Conservation (phyloP, 805 yeast genomes). For the Suhomyces xylopsoci region DNA sequence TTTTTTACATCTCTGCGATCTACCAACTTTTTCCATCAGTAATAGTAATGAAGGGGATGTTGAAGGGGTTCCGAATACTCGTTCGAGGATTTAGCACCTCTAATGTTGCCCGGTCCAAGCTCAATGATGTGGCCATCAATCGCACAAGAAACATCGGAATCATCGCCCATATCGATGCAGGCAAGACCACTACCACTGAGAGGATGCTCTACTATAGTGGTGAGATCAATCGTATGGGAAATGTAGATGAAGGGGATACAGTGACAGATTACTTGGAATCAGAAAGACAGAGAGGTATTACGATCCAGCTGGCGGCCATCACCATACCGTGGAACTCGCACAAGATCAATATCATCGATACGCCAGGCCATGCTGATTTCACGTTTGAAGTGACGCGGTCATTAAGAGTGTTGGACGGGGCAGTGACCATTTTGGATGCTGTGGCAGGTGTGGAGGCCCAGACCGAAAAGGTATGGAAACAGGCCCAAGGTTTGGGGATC, state of each 20-base stretch:
- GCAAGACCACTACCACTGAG: slow-evolving; percentile 97
- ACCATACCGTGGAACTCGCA: slow-evolving; percentile 80
- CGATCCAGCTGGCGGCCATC: slow-evolving; percentile 95
- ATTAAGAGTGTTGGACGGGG: slow-evolving; percentile 88
- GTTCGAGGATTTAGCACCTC: neutral
- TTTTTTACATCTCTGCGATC: neutral
- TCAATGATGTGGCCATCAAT: slow-evolving; percentile 27
- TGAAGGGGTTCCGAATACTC: neutral
- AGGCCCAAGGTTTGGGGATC: slow-evolving; percentile 62
- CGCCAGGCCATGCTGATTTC: slow-evolving; percentile 98
- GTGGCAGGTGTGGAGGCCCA: slow-evolving; percentile 99
- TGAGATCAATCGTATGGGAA: slow-evolving; percentile 72
- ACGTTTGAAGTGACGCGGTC: slow-evolving; percentile 92
- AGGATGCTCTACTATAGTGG: slow-evolving; percentile 92
- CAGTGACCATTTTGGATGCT: slow-evolving; percentile 87
- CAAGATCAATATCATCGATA: slow-evolving; percentile 84
- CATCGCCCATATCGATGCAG: slow-evolving; percentile 99
- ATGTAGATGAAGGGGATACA: slow-evolving; percentile 96
- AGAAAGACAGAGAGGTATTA: slow-evolving; percentile 89
- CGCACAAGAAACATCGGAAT: slow-evolving; percentile 85
- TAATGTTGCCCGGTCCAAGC: slow-evolving; percentile 6
- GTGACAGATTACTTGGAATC: slow-evolving; percentile 90
- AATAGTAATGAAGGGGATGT: neutral
- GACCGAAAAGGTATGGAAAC: slow-evolving; percentile 95
- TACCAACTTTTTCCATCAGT: neutral